These are phyloP conservation scores for Polyrhizophydium stewartii DNA, from an alignment of 371 early-diverging fungal genomes.

Conservation along the genomic window DNA sequence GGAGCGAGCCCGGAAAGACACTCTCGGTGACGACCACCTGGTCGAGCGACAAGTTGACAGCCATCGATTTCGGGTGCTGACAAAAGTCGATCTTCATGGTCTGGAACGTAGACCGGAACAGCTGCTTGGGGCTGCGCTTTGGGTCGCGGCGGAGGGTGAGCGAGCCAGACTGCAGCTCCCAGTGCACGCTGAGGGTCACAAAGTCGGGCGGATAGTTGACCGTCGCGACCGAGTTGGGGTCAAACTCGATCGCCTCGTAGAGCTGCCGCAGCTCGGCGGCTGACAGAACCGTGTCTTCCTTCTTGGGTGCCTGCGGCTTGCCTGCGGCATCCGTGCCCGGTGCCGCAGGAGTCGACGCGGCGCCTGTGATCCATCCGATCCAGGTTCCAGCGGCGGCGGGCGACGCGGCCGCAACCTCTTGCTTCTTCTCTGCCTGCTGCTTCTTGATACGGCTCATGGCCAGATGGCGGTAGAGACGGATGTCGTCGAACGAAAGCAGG, in stretches of 20 bases:
- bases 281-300: slow-evolving; percentile 13
- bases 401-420: neutral
- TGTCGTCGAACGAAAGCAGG: slow-evolving; percentile 80
- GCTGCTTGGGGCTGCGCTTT: slow-evolving; percentile 1
- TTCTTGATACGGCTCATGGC: slow-evolving; percentile 67
- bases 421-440: slow-evolving; percentile 21
- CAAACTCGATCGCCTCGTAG: slow-evolving; percentile 93
- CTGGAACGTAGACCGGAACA: slow-evolving; percentile 62
- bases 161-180: slow-evolving; percentile 78
- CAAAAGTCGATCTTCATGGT: slow-evolving; percentile 41
- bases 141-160: slow-evolving; percentile 73
- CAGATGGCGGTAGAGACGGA: slow-evolving; percentile 83
- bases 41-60: slow-evolving; percentile 68
- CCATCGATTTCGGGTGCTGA: slow-evolving; percentile 66
- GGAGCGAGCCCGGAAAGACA: slow-evolving; percentile 65
- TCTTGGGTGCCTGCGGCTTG: neutral
- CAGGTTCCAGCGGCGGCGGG: neutral
- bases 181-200: slow-evolving; percentile 61
- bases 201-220: slow-evolving; percentile 29
- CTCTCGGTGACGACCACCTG: slow-evolving; percentile 80
- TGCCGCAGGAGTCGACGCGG: slow-evolving; percentile 1
- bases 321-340: neutral
- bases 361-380: slow-evolving; percentile 31
- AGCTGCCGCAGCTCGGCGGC: slow-evolving; percentile 59
- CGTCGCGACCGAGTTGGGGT: slow-evolving; percentile 66